Base-by-base conservation (phyloP, 2,329 filamentous ascomycete genomes). In the Claviceps sp. region DNA sequence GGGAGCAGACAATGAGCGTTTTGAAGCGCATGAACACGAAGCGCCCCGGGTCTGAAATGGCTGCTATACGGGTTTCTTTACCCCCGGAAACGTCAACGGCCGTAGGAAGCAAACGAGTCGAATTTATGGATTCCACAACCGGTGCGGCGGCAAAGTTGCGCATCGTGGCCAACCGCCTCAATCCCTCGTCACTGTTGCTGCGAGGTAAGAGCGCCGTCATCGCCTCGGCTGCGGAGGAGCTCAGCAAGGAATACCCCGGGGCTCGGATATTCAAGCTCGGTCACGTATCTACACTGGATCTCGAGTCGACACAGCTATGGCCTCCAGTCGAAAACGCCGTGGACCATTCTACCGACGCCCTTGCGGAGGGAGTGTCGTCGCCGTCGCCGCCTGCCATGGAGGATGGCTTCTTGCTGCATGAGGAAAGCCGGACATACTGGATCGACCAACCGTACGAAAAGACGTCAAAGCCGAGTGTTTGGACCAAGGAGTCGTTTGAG, bases 401-500 rank as follows among this genome's bases (percentile, higher is more conserved):
- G 1, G 57, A 62, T 9, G 63, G 56, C 16, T 61, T 70, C 5
- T 70, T 66, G 67, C 51, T 68, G 42, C 66, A 69, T 52, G 61
- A 62, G 48, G 66, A 68, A 42, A 58, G 61, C 14, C 54, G 60
- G 30, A 58, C 57, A 14, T 61, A 64, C 53, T 62, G 61, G 55
- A 61, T 68, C 18, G 59, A 60, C 18, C 56, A 57, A 14, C 63
- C 63, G 6, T 72, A 70, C 30, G 65, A 72, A 52, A 58, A 69
- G 43, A 67, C 72, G 8, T 63, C 67, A 0, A 62, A 59, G 30
- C 73, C 73, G 0, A 41, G 52, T 1, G 45, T 53, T 1, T 77
- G 74, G 74, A 72, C 71, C 3, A 61, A 59, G 47, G 58, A 66
- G 40, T 63, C 66, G 1, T 69, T 77, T 16, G 62, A 71, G 47